phyloP scores from a whole-genome alignment of 2,329 filamentous ascomycete species.

The Alternaria gaisen region DNA sequence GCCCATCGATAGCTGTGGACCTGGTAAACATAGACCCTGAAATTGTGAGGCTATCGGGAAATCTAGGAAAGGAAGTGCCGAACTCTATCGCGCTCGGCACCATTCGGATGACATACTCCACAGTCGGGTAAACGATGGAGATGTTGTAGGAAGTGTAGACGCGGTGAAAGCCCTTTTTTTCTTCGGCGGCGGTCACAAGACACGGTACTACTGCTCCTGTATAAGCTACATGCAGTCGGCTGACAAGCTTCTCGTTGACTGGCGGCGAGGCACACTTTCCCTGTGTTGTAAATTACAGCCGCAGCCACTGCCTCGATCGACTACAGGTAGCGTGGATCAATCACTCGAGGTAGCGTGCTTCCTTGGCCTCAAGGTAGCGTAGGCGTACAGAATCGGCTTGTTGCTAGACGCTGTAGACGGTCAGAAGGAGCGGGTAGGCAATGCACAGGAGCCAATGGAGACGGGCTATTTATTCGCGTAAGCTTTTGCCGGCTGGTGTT shows the following conservation, averaged over 20 bases:
- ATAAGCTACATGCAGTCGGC: constrained; percentile 4
- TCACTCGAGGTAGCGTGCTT: neutral
- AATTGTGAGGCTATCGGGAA: constrained; percentile 30
- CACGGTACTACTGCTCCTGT: neutral
- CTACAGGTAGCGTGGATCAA: neutral
- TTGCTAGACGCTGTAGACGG: constrained; percentile 7
- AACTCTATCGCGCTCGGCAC: constrained; percentile 14
- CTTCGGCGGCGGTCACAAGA: constrained; percentile 1
- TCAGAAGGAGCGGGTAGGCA: constrained; percentile 4
- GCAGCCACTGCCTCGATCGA: neutral
- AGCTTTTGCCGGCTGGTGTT: constrained; percentile 19
- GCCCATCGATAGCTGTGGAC: constrained; percentile 24
- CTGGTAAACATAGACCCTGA: constrained; percentile 32
- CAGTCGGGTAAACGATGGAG: constrained; percentile 24
- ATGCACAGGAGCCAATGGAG: constrained; percentile 19
- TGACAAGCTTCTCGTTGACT: constrained; percentile 6
- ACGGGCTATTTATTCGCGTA: constrained; percentile 18
- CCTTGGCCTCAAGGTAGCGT: neutral
- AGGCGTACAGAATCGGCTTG: constrained; percentile 4
- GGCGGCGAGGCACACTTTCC: constrained; percentile 14
- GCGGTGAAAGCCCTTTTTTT: constrained; percentile 2
- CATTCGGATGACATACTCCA: constrained; percentile 24
- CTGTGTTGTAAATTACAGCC: neutral
- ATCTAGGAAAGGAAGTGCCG: constrained; percentile 33
- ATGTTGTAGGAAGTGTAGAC: constrained; percentile 1